Evolutionary conservation across 176 grass and related monocot species (phyloP), one percentile per base, ranked within the genome.

Genomic region (Ampelocalamus luodianensis): DNA sequence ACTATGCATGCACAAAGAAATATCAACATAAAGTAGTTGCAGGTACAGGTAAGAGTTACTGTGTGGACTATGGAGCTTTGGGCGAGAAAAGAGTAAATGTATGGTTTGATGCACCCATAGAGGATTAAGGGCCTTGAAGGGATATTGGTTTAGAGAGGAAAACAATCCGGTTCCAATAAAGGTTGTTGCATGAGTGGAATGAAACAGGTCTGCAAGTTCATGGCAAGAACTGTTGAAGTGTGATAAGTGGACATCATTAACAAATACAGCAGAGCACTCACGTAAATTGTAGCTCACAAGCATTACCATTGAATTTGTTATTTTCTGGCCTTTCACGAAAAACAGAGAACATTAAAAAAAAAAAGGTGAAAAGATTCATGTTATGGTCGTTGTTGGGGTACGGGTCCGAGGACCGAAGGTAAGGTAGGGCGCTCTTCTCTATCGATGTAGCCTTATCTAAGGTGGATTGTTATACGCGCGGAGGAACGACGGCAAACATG

Each of bases 1-100:
- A 64, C 4, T 81, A 88, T 79, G 11, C 72, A 53, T 24, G 22
- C 0, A 74, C 42, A 90, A 48, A 66, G 49, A 74, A 49, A 10
- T 18, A 80, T 65, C 3, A 18, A 34, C 63, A 46, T 15, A 48
- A 72, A 72, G 23, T 45, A 48, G 69, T 27, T 49, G n/a, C n/a
- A 48, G 5, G 2, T 45, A 70, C 20, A 79, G 12, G 18, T 73
- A 36, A 16, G 66, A 63, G n/a, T 60, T 60, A 24, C n/a, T 60
- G 56, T 11, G 0, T 60, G 56, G 9, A 59, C 56, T 59, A 24
- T 24, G 26, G 61, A 32, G 26, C 15, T 32, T 32, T 32, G 24
- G 61, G 61, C 13, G 11, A 0, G 72, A 72, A 45, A 61, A 46
- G 51, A 22, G 14, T 60, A 42, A 71, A 39, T 43, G 9, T 42